These are phyloP conservation scores for Dactylellina haptotyla DNA, from an alignment of 2,329 filamentous ascomycete genomes.

Conservation along the genomic window DNA sequence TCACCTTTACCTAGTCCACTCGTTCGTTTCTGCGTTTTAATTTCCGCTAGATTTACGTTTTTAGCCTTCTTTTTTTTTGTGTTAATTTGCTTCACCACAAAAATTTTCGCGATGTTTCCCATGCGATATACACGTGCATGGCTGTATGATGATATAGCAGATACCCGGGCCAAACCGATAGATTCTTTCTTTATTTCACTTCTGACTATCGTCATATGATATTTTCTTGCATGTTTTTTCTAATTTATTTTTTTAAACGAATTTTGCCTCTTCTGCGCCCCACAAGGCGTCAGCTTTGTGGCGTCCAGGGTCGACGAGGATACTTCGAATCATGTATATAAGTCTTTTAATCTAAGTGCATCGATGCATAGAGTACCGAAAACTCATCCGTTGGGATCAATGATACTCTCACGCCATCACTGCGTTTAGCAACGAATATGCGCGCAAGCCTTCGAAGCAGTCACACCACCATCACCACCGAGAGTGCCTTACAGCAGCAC, in stretches of 20 bases:
- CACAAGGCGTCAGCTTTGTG: too few species aligned
- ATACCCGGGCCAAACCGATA: constrained; percentile 33
- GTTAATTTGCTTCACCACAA: constrained; percentile 4
- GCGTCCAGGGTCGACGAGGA: too few species aligned
- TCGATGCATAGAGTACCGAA: not conserved
- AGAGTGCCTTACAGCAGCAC: not conserved
- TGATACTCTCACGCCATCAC: not conserved
- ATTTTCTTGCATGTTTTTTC: too few species aligned
- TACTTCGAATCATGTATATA: not conserved
- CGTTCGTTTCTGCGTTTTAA: too few species aligned
- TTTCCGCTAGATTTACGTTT: not conserved
- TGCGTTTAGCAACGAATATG: not conserved
- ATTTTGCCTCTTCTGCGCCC: too few species aligned
- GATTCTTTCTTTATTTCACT: constrained; percentile 14
- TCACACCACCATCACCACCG: constrained; percentile 6
- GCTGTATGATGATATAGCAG: constrained; percentile 18
- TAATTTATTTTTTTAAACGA: too few species aligned
- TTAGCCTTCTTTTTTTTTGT: constrained; percentile 1
- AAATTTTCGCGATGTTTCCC: not conserved
- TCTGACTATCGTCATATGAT: not conserved
- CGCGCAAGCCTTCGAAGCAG: not conserved
- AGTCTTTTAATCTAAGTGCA: not conserved
- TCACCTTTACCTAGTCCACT: too few species aligned
- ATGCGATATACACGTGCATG: not conserved
- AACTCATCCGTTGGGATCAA: not conserved